Percentiles rank a stretch among this genome's conserved stretches.
phyloP scores from a whole-genome alignment of 2,329 filamentous ascomycete species.

The Aureobasidium sp. region DNA sequence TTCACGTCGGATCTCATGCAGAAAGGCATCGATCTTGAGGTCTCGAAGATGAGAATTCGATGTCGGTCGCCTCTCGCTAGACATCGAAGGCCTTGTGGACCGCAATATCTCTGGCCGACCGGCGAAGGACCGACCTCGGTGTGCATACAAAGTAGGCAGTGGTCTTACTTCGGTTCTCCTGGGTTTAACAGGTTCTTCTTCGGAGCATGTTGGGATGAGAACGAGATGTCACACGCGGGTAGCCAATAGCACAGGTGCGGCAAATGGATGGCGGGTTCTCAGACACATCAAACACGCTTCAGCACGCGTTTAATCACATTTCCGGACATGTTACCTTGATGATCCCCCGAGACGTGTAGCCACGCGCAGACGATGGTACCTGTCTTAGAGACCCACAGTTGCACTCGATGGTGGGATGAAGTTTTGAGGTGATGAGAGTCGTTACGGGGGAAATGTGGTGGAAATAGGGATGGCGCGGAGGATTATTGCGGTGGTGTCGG shows the following conservation, averaged over 20 bases:
- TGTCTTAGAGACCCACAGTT: not conserved
- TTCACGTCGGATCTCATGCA: not conserved
- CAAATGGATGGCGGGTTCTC: not conserved
- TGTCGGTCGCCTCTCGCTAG: not conserved
- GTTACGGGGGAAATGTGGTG: constrained; percentile 5
- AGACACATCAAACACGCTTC: not conserved
- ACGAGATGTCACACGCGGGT: not conserved
- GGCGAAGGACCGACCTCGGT: constrained; percentile 14
- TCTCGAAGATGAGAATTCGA: not conserved
- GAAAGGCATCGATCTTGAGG: not conserved
- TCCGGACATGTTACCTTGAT: not conserved
- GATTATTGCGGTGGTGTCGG: not conserved
- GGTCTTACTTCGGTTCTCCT: constrained; percentile 13
- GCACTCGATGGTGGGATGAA: not conserved
- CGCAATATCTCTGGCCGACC: constrained; percentile 1
- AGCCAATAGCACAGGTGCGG: not conserved
- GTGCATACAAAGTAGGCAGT: not conserved
- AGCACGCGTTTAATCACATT: not conserved
- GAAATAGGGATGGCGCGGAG: constrained; percentile 7
- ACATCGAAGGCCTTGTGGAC: not conserved
- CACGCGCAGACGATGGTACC: not conserved
- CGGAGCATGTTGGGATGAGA: not conserved
- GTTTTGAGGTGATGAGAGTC: not conserved
- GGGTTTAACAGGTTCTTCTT: constrained; percentile 5
- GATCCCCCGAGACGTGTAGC: constrained; percentile 8